Evolutionary conservation across 768 basidiomycete genomes (phyloP), one percentile per base, ranked within the genome.

Genomic region (Amylocystis lapponica): DNA sequence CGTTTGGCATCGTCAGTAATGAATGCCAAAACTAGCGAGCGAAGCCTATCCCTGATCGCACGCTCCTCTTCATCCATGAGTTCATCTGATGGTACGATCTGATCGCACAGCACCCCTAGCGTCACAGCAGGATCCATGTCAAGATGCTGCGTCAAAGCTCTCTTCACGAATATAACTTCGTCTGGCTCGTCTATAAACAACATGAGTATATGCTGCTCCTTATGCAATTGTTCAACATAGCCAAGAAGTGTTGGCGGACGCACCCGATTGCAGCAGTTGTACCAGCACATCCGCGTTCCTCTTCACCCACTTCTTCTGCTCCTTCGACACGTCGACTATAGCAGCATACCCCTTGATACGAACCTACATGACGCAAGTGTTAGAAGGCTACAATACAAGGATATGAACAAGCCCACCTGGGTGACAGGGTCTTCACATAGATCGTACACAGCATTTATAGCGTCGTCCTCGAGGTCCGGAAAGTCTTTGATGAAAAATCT

Each of bases 361-460:
- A 12, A 86, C 81, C 82, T 85, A 46, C 8, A 45, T 31, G 32
- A 22, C 13, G 25, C 23, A 20, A 38, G 13, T 16, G 13, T 45
- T 41, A 19, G 10, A 8, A 23, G 16, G n/a, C 5, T 6, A 27
- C 38, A 42, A 41, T 10, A 44, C 45, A 39, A 46, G 37, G 39
- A 29, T 10, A 39, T 20, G 19, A 27, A 13, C 22, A 22, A 41
- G 46, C 68, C 32, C 50, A 82, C 83, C 49, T 65, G 64, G 11
- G 71, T 51, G 29, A 73, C 71, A 36, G 74, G 74, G 64, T 86
- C 84, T 59, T 86, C 84, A 56, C 84, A 86, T 0, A 86, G 64
- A 62, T 86, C 84, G 53, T 86, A 86, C 11, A 86, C 72, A n/a
- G 81, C 79, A 52, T 86, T 81, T 54, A 86, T 83, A 5, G 81